Evolutionary conservation across 2,329 filamentous ascomycete genomes (phyloP), one percentile per base, ranked within the genome.

Genomic region (Davidsoniella virescens): DNA sequence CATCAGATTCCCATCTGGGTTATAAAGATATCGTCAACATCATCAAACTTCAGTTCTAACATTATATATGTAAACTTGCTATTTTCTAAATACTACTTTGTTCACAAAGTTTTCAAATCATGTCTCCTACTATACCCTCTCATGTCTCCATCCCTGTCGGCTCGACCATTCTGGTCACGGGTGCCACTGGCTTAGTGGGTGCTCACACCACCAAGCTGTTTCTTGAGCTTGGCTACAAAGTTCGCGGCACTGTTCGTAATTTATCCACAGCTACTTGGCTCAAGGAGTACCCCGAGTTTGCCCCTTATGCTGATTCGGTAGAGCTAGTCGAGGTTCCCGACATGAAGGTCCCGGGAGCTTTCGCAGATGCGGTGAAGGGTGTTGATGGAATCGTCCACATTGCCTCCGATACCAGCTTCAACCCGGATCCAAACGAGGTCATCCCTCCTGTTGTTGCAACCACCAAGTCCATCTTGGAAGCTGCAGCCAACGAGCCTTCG

Each of bases 111-210:
- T 29, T 12, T 5, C 2, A 43, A 4, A 43, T 6, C 2, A 43
- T 25, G 26, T 43, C n/a, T 14, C 17, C 14, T 20, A 20, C 16
- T 12, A 39, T 23, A 3, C 23, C 45, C 37, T 36, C 29, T 23
- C 25, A 10, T 17, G 23, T 29, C n/a, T 16, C 17, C 33, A 36
- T 52, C 16, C 39, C 51, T 12, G 3, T 23, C 4, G 41, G 41
- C 40, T 45, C 46, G 2, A 51, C 56, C 14, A 56, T 68, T 23
- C 59, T 63, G n/a, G 64, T 68, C 25, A 68, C 66, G 1, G 67
- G 66, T 33, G 63, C 62, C 51, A 70, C 68, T 54, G 66, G 66
- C 54, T 66, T 67, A 52, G 63, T 68, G 26, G 67, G 63, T 10
- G 61, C 63, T 42, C 65, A 67, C 55, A 64, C 63, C 48, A 58